These are phyloP conservation scores for Sporothrix dimorphospora DNA, from an alignment of 2,329 filamentous ascomycete genomes.

Conservation along the genomic window DNA sequence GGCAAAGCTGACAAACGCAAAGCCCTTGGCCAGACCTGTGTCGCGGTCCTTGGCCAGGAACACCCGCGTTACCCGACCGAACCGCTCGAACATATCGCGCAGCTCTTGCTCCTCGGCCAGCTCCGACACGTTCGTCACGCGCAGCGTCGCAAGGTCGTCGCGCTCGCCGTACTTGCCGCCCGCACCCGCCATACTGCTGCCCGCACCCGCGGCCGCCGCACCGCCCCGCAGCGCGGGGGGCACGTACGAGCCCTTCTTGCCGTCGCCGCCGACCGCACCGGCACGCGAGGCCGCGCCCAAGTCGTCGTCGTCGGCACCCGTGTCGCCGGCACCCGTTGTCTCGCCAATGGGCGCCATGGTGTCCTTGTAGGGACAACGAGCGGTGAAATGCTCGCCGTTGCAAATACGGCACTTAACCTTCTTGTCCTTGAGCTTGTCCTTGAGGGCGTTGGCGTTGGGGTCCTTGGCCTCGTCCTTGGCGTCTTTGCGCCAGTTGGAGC, in stretches of 20 bases:
- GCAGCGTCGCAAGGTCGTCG: constrained; percentile 92
- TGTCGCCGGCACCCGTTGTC: constrained; percentile 57
- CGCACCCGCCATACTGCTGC: constrained; percentile 65
- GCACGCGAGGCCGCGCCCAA: constrained; percentile 46
- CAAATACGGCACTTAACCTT: constrained; percentile 99
- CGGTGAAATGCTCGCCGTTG: constrained; percentile 98
- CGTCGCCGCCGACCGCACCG: constrained; percentile 59
- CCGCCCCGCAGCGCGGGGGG: constrained; percentile 89
- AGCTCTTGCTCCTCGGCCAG: constrained; percentile 96
- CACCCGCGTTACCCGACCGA: constrained; percentile 93
- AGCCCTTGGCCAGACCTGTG: constrained; percentile 94
- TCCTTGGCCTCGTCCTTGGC: constrained; percentile 77
- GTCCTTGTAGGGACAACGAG: constrained; percentile 98
- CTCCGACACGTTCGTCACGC: constrained; percentile 98
- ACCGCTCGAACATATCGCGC: constrained; percentile 96
- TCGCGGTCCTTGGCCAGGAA: constrained; percentile 98
- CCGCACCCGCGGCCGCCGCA: constrained; percentile 62
- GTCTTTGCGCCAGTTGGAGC: constrained; percentile 90
- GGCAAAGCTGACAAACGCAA: constrained; percentile 97
- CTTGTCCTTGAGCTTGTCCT: constrained; percentile 92
- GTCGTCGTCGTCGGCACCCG: constrained; percentile 58
- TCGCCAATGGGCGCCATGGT: constrained; percentile 90
- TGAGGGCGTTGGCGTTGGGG: constrained; percentile 72
- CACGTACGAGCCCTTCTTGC: constrained; percentile 83
- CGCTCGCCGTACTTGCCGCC: constrained; percentile 86